These are phyloP conservation scores for Leccinum obscurum DNA, from an alignment of 768 basidiomycete species.

Conservation along the genomic window DNA sequence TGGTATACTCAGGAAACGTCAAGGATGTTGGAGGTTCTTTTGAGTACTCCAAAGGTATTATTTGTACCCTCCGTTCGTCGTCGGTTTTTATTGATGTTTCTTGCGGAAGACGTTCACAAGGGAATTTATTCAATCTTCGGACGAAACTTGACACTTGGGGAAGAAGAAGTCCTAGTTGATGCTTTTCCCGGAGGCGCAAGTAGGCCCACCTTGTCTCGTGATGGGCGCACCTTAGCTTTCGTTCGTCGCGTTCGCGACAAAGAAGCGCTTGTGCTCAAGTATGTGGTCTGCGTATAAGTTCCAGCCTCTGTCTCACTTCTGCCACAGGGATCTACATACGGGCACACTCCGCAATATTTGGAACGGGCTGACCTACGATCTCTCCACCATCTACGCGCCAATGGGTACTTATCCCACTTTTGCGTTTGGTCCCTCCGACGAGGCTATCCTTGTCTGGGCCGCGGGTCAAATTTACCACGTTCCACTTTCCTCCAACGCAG, in stretches of 20 bases:
- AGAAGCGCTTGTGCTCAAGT: constrained; percentile 73
- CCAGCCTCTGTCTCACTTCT: constrained; percentile 1
- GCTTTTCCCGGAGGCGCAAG: constrained; percentile 70
- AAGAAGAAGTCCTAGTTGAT: constrained; percentile 52
- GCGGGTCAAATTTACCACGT: constrained; percentile 67
- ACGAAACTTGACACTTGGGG: constrained; percentile 58
- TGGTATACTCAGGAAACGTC: constrained; percentile 70
- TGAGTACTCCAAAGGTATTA: constrained; percentile 63
- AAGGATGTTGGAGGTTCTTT: constrained; percentile 47
- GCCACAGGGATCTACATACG: constrained; percentile 58
- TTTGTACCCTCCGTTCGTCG: not conserved
- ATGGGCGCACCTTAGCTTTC: constrained; percentile 69
- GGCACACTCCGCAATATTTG: constrained; percentile 66
- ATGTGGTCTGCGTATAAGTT: constrained; percentile 20
- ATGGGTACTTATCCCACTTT: constrained; percentile 83
- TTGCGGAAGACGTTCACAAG: constrained; percentile 55
- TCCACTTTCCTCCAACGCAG: constrained; percentile 40
- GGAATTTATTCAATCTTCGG: constrained; percentile 74
- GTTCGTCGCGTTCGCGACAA: constrained; percentile 74
- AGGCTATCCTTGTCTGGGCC: constrained; percentile 66
- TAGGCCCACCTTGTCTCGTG: constrained; percentile 67
- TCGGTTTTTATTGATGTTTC: not conserved
- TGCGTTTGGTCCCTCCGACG: constrained; percentile 44
- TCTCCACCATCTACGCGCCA: constrained; percentile 62
- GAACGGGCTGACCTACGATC: constrained; percentile 70